Percentiles rank a stretch among this genome's conserved stretches.
Evolutionary conservation across 306 rosid species (phyloP).

Genomic region (Prinsepia uniflora): DNA sequence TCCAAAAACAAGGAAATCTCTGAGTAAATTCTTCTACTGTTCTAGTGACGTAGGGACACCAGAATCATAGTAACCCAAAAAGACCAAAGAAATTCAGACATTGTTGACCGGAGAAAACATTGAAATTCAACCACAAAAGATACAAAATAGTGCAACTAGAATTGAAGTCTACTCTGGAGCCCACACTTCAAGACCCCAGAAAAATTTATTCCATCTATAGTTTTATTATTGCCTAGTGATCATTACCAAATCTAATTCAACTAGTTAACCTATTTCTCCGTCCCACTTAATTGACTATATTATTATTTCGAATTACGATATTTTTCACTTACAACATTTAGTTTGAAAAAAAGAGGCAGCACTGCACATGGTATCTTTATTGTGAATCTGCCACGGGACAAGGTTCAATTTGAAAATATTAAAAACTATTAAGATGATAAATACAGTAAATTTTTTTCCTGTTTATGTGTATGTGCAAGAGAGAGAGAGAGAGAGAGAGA

Average conservation of each 20-base stretch:
- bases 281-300: neutral
- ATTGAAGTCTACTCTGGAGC: neutral
- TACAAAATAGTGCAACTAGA: neutral
- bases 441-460: neutral
- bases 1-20: neutral
- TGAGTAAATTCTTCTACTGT: neutral
- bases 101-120: too few relatives aligned
- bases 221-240: neutral
- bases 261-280: neutral
- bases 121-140: neutral
- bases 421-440: neutral
- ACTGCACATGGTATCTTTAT: neutral
- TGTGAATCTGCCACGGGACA: neutral
- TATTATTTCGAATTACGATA: too few relatives aligned
- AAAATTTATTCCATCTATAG: neutral
- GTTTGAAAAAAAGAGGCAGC: neutral
- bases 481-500: neutral
- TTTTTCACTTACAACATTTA: too few relatives aligned
- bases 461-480: too few relatives aligned
- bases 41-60: neutral
- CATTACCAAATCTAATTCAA: neutral
- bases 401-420: neutral
- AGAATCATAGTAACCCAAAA: neutral
- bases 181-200: neutral
- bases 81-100: too few relatives aligned